Percentiles rank a stretch among this genome's conserved stretches.
These are phyloP conservation scores for Seiridium unicorne DNA, from an alignment of 2,329 filamentous ascomycete genomes.

Conservation along the genomic window DNA sequence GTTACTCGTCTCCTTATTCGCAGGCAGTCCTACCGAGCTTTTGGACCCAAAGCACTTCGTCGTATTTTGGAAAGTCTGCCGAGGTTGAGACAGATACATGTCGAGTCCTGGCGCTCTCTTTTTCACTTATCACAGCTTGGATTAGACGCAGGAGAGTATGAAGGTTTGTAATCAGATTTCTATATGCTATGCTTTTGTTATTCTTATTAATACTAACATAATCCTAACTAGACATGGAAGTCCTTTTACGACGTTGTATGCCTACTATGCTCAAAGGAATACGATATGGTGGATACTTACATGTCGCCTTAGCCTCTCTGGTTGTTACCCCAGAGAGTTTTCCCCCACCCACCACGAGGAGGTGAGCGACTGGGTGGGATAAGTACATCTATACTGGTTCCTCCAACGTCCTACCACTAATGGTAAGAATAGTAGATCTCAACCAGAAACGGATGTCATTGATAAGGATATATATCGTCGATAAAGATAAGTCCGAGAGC, in stretches of 20 bases:
- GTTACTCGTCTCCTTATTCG: not conserved
- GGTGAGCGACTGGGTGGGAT: too few species aligned
- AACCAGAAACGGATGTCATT: too few species aligned
- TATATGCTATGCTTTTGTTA: not conserved
- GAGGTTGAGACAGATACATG: not conserved
- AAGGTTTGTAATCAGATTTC: not conserved
- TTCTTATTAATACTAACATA: not conserved
- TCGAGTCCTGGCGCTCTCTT: not conserved
- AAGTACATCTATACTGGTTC: too few species aligned
- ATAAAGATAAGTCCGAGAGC: not conserved
- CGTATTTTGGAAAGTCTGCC: not conserved
- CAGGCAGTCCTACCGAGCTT: not conserved
- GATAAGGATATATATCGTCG: too few species aligned
- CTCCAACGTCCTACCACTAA: too few species aligned
- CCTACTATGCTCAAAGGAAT: not conserved
- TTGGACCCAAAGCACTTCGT: not conserved
- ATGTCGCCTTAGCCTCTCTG: too few species aligned
- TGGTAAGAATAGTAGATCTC: too few species aligned
- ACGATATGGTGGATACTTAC: too few species aligned
- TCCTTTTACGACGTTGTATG: not conserved
- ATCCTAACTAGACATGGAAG: not conserved
- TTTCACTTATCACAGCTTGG: not conserved
- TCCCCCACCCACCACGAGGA: too few species aligned
- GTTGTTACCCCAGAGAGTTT: too few species aligned
- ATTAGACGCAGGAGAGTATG: not conserved